phyloP scores from a whole-genome alignment of 1,284 basidiomycete genomes.

The Schizophyllum commune region DNA sequence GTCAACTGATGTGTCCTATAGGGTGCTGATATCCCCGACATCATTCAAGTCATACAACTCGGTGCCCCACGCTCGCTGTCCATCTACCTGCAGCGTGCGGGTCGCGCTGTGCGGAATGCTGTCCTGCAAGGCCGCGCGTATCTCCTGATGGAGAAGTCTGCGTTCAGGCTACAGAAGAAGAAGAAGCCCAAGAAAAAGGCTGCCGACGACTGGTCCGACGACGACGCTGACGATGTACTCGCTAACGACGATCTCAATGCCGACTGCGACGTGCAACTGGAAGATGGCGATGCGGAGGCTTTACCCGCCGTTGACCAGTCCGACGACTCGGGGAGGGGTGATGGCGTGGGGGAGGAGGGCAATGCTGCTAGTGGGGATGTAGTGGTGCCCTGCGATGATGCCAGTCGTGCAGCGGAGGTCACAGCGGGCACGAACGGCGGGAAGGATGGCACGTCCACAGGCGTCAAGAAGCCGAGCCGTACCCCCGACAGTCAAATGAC shows the following conservation, averaged over 20 bases:
- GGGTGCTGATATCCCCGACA: conserved; percentile 25
- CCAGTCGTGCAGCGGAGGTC: too few species aligned
- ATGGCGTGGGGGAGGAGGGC: too few species aligned
- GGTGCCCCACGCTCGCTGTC: conserved; percentile 20
- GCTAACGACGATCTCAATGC: conserved; percentile 7
- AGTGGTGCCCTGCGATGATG: too few species aligned
- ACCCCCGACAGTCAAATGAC: too few species aligned
- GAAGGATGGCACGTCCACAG: too few species aligned
- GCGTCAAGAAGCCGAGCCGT: too few species aligned
- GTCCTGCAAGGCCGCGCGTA: conserved; percentile 18
- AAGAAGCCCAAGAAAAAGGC: conserved; percentile 3
- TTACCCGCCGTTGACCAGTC: too few species aligned
- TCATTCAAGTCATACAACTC: conserved; percentile 24
- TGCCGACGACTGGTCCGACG: conserved; percentile 1
- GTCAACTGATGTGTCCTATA: conserved; percentile 9
- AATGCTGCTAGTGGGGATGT: too few species aligned
- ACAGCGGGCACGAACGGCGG: too few species aligned
- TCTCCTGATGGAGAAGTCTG: conserved; percentile 21
- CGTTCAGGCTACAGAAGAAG: conserved; percentile 15
- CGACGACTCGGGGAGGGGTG: conserved; percentile 7
- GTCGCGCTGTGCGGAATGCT: conserved; percentile 19
- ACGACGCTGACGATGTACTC: background rate
- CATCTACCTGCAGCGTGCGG: conserved; percentile 24
- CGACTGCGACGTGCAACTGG: conserved; percentile 6
- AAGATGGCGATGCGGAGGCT: background rate